These are phyloP conservation scores for Sonneratia alba DNA, from an alignment of 345 rosid species.

Conservation along the genomic window DNA sequence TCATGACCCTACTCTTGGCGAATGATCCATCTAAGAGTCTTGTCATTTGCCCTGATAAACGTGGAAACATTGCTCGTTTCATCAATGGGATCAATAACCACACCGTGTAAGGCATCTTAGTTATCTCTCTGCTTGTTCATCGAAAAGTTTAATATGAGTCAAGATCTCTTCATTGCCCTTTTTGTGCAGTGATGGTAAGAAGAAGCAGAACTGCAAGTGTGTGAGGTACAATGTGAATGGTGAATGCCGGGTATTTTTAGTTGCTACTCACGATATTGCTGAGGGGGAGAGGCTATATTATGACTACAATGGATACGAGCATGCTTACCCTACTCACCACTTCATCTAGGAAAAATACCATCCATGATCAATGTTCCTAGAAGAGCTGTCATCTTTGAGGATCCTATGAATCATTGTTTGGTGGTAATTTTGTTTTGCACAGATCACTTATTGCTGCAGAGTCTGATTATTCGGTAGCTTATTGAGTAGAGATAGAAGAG, in stretches of 20 bases:
- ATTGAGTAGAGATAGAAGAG: neutral
- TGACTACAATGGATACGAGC: conserved; percentile 90
- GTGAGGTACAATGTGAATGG: conserved; percentile 80
- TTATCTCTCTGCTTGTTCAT: neutral
- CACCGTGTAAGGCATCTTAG: conserved; percentile 40
- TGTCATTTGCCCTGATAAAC: conserved; percentile 81
- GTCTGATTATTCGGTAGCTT: neutral
- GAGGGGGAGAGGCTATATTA: conserved; percentile 88
- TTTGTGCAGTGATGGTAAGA: conserved; percentile 72
- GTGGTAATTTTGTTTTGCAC: neutral
- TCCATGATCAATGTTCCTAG: too few species aligned
- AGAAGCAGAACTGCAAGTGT: conserved; percentile 91
- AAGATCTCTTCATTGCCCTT: conserved; percentile 4
- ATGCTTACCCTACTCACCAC: conserved; percentile 89
- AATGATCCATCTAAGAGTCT: conserved; percentile 55
- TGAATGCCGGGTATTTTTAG: conserved; percentile 77
- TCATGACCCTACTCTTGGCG: conserved; percentile 82
- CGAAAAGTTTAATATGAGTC: neutral
- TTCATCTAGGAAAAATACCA: conserved; percentile 37
- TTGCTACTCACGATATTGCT: conserved; percentile 75
- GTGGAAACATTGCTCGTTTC: conserved; percentile 86
- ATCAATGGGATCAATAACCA: conserved; percentile 86
- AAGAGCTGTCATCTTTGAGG: neutral
- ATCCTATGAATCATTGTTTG: neutral
- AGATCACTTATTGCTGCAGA: neutral